Evolutionary conservation across 371 early-diverging fungal species (phyloP).

Genomic region (Mucor circinelloides): DNA sequence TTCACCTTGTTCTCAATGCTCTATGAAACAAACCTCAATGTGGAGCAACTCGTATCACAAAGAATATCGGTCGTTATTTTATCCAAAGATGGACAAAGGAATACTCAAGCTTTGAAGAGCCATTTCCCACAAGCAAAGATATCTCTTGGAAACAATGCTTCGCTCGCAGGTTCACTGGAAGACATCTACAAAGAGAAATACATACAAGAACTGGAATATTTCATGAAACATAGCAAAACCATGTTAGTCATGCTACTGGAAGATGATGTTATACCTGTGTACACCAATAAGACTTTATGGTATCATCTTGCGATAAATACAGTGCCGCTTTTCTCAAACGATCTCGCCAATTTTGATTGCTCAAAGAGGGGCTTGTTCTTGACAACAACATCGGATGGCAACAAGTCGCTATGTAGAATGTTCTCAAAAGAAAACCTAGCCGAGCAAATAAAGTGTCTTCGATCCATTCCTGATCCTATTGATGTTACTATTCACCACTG

Average conservation of each 20-base stretch:
- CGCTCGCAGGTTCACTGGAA: not conserved
- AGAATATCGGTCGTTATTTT: not conserved
- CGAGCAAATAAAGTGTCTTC: slow-evolving; percentile 5
- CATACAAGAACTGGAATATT: slow-evolving; percentile 6
- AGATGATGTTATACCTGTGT: slow-evolving; percentile 9
- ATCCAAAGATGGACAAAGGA: slow-evolving; percentile 4
- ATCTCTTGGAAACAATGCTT: not conserved
- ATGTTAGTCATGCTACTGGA: slow-evolving; percentile 14
- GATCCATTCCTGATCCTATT: slow-evolving; percentile 3
- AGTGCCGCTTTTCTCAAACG: slow-evolving; percentile 6
- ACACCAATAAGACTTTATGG: slow-evolving; percentile 4
- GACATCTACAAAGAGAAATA: slow-evolving; percentile 7
- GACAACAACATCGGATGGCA: slow-evolving; percentile 2
- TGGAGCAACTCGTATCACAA: not conserved
- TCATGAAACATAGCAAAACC: not conserved
- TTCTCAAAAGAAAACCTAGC: slow-evolving; percentile 11
- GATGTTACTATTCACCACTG: slow-evolving; percentile 10
- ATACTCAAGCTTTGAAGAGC: not conserved
- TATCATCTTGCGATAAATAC: slow-evolving; percentile 9
- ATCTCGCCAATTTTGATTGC: slow-evolving; percentile 15
- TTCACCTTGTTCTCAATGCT: not conserved
- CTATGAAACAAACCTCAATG: not conserved
- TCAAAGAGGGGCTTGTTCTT: slow-evolving; percentile 6
- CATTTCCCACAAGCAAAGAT: slow-evolving; percentile 3
- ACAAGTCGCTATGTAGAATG: slow-evolving; percentile 13